Base-by-base conservation (phyloP, 2,329 filamentous ascomycete genomes). In the Xylariaceae sp. region DNA sequence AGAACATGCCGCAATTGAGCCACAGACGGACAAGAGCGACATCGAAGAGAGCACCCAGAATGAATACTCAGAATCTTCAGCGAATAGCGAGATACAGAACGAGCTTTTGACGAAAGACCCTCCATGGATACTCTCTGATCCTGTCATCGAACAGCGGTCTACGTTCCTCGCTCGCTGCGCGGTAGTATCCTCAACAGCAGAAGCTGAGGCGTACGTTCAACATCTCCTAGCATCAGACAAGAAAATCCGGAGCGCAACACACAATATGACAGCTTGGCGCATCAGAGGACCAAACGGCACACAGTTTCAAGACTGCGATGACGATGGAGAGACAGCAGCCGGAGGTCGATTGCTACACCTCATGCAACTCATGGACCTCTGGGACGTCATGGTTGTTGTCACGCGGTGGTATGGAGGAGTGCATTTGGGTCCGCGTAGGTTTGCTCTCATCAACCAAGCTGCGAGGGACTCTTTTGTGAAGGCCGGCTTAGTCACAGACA, bases 261-360 rank as follows among this genome's bases (percentile, higher is more conserved):
- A 99, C 68, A 97, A 97, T 68, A 96, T 99, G 64, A 91, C 87
- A 17, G 92, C 92, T 1, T 97, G 90, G 89, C 82, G 94, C 11
- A 91, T 97, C 47, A 81, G 80, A 30, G 81, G 80, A 0, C 77
- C 74, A 49, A 72, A 70, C 55, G 72, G 74, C 5, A 78, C 77
- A 44, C 72, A 73, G 27, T 90, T 85, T 58, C 91, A 97, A 68
- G 94, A 99, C 69, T 96, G 86, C 64, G 89, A 99, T 62, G 94
- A 99, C 62, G 94, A 99, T 66, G 94, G 94, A 2, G 94, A 99
- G 76, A 88, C 88, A 22, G 94, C 94, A 6, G 94, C 94, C 0
- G 94, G 94, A 1, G 85, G 87, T 0, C 78, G 94, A 39, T 70
- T 99, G 63, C 70, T 97, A 52, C 90, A 95, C 71, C 74, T 99